Conservation (phyloP, 1,284 basidiomycete species). For the Coniferiporia sulphurascens region DNA sequence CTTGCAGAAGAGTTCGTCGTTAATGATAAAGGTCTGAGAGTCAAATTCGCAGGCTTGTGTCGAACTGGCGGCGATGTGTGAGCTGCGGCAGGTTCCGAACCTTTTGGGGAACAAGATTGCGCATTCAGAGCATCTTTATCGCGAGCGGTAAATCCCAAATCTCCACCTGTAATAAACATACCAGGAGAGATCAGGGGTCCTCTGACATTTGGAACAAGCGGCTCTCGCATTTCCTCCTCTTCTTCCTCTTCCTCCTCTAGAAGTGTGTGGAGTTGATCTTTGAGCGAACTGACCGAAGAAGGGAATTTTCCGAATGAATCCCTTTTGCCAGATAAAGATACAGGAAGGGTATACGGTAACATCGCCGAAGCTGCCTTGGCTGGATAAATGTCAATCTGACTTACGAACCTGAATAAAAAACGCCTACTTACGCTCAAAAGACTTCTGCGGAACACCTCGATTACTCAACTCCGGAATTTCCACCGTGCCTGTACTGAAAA, state of each 20-base stretch:
- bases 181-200: no score
- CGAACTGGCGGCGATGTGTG: constrained; percentile 32
- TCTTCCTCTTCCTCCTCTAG: constrained; percentile 81
- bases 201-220: no score
- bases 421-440: constrained; percentile 49
- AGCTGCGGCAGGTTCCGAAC: neutral
- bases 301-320: constrained; percentile 73
- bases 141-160: neutral
- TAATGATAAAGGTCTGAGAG: constrained; percentile 66
- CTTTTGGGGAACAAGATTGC: neutral
- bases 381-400: neutral
- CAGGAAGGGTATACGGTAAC: constrained; percentile 43
- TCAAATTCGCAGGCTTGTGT: constrained; percentile 58
- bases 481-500: constrained; percentile 56
- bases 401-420: neutral
- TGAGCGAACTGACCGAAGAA: constrained; percentile 51
- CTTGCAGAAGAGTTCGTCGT: constrained; percentile 39
- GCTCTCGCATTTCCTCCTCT: constrained; percentile 28
- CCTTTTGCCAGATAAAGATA: constrained; percentile 57
- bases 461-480: constrained; percentile 73
- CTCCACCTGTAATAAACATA: neutral
- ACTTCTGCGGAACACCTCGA: constrained; percentile 47
- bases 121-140: neutral
- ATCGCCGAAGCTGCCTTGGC: constrained; percentile 10
- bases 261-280: constrained; percentile 71